A percentile compares a stretch with the other conserved stretches of the same genome.
phyloP scores from a whole-genome alignment of 495 filamentous ascomycete species.

The Usnea hakonensis region DNA sequence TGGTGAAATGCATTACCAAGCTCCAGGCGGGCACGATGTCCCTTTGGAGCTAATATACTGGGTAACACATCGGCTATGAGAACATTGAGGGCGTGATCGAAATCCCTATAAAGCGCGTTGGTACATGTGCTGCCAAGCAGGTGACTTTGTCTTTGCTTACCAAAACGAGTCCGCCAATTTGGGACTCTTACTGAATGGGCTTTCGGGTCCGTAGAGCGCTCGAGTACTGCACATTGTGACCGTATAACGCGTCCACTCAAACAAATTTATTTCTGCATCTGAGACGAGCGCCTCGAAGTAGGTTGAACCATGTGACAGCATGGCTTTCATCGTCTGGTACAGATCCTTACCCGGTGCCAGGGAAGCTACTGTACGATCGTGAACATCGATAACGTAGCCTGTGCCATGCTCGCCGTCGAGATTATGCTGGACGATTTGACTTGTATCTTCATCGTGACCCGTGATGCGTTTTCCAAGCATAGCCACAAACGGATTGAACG shows the following conservation, averaged over 20 bases:
- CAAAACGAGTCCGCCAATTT: constrained; percentile 37
- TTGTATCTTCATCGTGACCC: constrained; percentile 4
- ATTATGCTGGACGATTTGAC: constrained; percentile 11
- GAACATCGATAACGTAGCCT: constrained; percentile 11
- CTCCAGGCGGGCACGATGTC: constrained; percentile 33
- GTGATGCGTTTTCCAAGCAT: constrained; percentile 19
- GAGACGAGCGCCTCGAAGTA: constrained; percentile 1
- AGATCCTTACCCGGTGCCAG: constrained; percentile 6
- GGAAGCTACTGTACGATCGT: background rate
- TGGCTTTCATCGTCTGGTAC: constrained; percentile 10
- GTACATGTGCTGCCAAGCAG: constrained; percentile 1
- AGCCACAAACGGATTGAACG: constrained; percentile 34
- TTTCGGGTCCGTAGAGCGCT: constrained; percentile 37
- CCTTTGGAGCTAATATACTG: constrained; percentile 33
- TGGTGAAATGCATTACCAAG: constrained; percentile 33
- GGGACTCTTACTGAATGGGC: constrained; percentile 21
- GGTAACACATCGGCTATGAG: constrained; percentile 37
- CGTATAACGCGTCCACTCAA: constrained; percentile 35
- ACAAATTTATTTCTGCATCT: constrained; percentile 7
- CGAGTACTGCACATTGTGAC: constrained; percentile 37
- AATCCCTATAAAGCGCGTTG: constrained; percentile 28
- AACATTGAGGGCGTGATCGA: constrained; percentile 38
- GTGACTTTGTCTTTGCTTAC: constrained; percentile 8
- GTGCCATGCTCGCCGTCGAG: constrained; percentile 15
- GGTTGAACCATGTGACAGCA: background rate